phyloP scores from a whole-genome alignment of 2,329 filamentous ascomycete species.

The Hypoxylon sp. region DNA sequence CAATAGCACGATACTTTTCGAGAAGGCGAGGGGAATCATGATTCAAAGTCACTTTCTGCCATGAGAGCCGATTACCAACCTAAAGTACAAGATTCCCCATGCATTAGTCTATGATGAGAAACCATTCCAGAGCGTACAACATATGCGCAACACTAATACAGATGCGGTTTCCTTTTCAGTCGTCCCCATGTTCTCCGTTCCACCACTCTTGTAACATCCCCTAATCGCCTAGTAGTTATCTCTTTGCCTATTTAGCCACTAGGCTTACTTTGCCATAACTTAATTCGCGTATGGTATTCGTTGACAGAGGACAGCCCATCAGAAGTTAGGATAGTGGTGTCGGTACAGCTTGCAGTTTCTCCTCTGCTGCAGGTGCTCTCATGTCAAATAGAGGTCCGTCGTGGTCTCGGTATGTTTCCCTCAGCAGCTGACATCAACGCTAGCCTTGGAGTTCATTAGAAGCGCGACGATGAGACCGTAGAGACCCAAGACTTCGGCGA shows the following conservation, averaged over 20 bases:
- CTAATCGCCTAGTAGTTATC: slow-evolving; percentile 34
- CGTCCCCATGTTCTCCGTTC: slow-evolving; percentile 46
- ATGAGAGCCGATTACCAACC: slow-evolving; percentile 51
- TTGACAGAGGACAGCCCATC: slow-evolving; percentile 27
- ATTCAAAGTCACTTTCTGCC: slow-evolving; percentile 33
- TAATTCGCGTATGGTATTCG: slow-evolving; percentile 33
- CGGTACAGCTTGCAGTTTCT: slow-evolving; percentile 43
- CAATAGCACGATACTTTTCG: not conserved
- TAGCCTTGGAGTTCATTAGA: slow-evolving; percentile 98
- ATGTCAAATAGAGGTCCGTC: slow-evolving; percentile 11
- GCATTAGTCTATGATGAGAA: slow-evolving; percentile 51
- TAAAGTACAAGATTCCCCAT: slow-evolving; percentile 52
- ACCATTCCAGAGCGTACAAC: slow-evolving; percentile 47
- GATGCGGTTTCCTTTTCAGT: slow-evolving; percentile 46
- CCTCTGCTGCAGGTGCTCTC: slow-evolving; percentile 20
- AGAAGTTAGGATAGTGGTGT: slow-evolving; percentile 34
- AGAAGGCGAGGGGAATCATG: not conserved
- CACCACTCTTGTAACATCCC: slow-evolving; percentile 36
- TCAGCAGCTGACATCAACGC: slow-evolving; percentile 73
- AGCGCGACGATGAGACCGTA: slow-evolving; percentile 99
- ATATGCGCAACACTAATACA: slow-evolving; percentile 52
- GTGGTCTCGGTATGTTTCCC: slow-evolving; percentile 6
- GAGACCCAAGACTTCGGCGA: slow-evolving; percentile 98
- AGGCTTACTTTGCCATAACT: slow-evolving; percentile 30
- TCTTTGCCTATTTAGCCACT: slow-evolving; percentile 24